Evolutionary conservation across 2,329 filamentous ascomycete genomes (phyloP), one percentile per base, ranked within the genome.

Genomic region (Thyridium curvatum): DNA sequence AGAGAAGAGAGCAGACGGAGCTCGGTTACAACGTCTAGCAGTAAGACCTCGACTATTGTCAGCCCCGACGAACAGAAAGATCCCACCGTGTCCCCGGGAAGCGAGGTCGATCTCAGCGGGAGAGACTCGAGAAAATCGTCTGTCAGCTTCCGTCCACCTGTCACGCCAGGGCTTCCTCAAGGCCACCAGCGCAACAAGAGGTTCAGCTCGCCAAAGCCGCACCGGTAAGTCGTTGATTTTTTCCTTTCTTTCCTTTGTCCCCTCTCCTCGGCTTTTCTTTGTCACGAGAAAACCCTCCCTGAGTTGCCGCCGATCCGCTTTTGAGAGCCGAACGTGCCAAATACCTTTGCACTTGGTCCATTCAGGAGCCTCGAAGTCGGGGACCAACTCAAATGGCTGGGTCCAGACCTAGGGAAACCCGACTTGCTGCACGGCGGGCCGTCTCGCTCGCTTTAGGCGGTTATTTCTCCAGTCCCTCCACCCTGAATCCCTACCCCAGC

Each of bases 151-250:
- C 65, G 62, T 4, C 53, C 57, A n/a, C 62, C 62, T 18, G 53
- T 52, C 1, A 63, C 72, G 44, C 66, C 66, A 4, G 56, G 59
- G 15, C 55, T 75, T 14, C 70, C 71, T 4, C 71, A 74, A 43
- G 71, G 71, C 18, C 46, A 53, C 4, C 68, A 69, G 42, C 66
- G 69, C 42, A 17, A 65, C 67, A 34, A 55, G 67, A 39, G 65
- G 56, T 17, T 67, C 62, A 44, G 37, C 30, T 76, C 72, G 18
- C 72, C 73, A 17, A 60, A 62, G 66, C 46, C 29, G 30, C 28
- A 17, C 18, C 34, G 12, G 16, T 18, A 10, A 17, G 28, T 39
- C 32, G 34, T 26, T 41, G 14, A 17, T 40, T 32, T 34, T 30
- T 39, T 38, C n/a, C n/a, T 41, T 40, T 31, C n/a, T 34, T 12